Conservation (phyloP, 371 early-diverging fungal genomes). For the Mucor racemosus region DNA sequence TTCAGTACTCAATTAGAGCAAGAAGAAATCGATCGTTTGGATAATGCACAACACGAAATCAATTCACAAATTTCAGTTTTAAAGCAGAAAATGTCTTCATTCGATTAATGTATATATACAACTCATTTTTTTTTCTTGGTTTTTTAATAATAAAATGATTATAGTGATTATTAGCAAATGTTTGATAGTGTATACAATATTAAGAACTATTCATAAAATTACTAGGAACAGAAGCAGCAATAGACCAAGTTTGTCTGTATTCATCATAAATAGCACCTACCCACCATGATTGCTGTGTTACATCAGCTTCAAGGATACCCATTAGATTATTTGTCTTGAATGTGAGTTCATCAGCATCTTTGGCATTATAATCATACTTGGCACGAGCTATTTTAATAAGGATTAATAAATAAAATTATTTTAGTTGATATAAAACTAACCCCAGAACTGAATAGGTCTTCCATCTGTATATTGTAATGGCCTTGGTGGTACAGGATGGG, state of each 20-base stretch:
- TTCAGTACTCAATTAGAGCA: constrained; percentile 69
- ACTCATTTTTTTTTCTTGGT: background rate
- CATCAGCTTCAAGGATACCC: constrained; percentile 24
- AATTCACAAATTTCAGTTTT: constrained; percentile 62
- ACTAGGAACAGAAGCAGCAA: constrained; percentile 25
- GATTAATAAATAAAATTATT: background rate
- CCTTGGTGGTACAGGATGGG: constrained; percentile 2
- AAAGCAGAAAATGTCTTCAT: constrained; percentile 50
- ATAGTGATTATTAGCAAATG: too few relatives aligned
- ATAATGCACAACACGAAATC: constrained; percentile 64
- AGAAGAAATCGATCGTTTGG: constrained; percentile 67
- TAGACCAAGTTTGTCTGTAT: constrained; percentile 23
- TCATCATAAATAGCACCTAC: constrained; percentile 25
- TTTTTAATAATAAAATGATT: background rate
- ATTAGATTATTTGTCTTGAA: constrained; percentile 29
- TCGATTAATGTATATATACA: constrained; percentile 18
- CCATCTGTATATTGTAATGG: constrained; percentile 38
- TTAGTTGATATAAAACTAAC: constrained; percentile 25
- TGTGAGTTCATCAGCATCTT: constrained; percentile 35
- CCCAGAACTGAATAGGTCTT: constrained; percentile 43
- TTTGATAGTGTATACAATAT: too few relatives aligned
- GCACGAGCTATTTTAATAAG: constrained; percentile 34
- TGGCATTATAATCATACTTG: constrained; percentile 39
- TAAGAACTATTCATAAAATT: constrained; percentile 21
- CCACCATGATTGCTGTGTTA: constrained; percentile 28